Base-by-base conservation (phyloP, 805 yeast genomes). In the Candida pseudofarinosa region DNA sequence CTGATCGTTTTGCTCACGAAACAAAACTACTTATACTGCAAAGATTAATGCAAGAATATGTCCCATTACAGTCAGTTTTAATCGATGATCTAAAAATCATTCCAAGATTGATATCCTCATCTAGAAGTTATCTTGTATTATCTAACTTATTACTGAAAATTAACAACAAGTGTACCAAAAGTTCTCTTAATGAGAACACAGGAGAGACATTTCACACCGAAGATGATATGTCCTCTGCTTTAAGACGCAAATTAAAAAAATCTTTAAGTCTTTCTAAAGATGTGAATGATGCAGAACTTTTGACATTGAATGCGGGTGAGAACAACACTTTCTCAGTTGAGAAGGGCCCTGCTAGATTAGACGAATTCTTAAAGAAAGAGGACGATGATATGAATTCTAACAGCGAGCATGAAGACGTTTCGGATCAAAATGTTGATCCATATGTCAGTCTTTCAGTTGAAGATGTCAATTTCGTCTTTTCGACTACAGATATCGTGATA, bases 281-380 rank as follows among this genome's bases (percentile, higher is more conserved):
- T 40, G 69, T 65, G 17, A 61, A 71, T 1, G 69, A 67, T 41
- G 73, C 67, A 40, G 73, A 70, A 47, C 53, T 69, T 10, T 42
- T 64, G 16, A 65, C 67, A 6, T 52, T 70, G 36, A 63, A 53
- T 50, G 59, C 67, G 2, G 50, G 62, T 2, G 47, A 62, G 3
- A 63, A 61, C 15, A 55, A 51, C n/a, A 51, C 56, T 3, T 38
- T 50, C 3, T 52, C 42, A 33, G 35, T 49, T 15, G 42, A 58
- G 19, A 50, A 67, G 18, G 65, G 60, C 3, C 48, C 54, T 2
- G 62, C 65, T 36, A 46, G 60, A 51, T 59, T 58, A 30, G 52
- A 56, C 26, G 54, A 52, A 4, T 7, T 37, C 4, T 23, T 18
- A 5, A 30, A 37, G 16, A 23, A 19, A 37, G 18, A 34, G 12